Percentiles rank a stretch among this genome's conserved stretches.
phyloP scores from a whole-genome alignment of 1,139 yeast species.

The Arxiozyma telluris region DNA sequence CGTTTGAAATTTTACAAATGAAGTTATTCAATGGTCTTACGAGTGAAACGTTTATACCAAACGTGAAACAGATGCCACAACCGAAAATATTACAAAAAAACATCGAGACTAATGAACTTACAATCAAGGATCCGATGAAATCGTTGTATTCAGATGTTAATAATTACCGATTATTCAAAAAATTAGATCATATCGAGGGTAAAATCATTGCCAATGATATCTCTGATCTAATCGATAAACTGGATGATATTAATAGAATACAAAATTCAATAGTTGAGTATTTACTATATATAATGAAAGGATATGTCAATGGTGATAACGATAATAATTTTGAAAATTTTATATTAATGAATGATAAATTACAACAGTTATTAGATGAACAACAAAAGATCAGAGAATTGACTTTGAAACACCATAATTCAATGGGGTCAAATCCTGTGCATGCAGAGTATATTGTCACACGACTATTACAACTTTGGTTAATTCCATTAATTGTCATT shows the following conservation, averaged over 20 bases:
- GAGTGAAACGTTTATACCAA: slow-evolving; percentile 47
- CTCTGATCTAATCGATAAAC: slow-evolving; percentile 13
- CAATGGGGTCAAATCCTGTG: slow-evolving; percentile 4
- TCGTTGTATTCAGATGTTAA: slow-evolving; percentile 17
- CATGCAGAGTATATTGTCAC: slow-evolving; percentile 28
- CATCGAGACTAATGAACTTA: slow-evolving; percentile 19
- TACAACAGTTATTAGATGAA: slow-evolving; percentile 28
- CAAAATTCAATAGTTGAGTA: slow-evolving; percentile 22
- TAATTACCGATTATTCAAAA: slow-evolving; percentile 24
- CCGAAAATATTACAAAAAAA: slow-evolving; percentile 30
- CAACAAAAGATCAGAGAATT: slow-evolving; percentile 30
- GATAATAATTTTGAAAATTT: slow-evolving; percentile 25
- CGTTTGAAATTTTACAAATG: slow-evolving; percentile 51
- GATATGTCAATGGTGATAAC: slow-evolving; percentile 9
- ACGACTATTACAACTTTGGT: slow-evolving; percentile 26
- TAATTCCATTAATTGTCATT: slow-evolving; percentile 30
- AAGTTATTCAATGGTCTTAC: slow-evolving; percentile 46
- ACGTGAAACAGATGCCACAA: slow-evolving; percentile 45
- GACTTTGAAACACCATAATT: slow-evolving; percentile 11
- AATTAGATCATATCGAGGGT: slow-evolving; percentile 29
- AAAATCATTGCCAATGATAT: slow-evolving; percentile 30
- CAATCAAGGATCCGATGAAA: slow-evolving; percentile 22
- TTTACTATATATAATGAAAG: slow-evolving; percentile 6
- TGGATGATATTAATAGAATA: slow-evolving; percentile 15
- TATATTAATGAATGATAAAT: slow-evolving; percentile 24